Conservation (phyloP, 106 monocot genomes). For the Apostasia ramifera region DNA sequence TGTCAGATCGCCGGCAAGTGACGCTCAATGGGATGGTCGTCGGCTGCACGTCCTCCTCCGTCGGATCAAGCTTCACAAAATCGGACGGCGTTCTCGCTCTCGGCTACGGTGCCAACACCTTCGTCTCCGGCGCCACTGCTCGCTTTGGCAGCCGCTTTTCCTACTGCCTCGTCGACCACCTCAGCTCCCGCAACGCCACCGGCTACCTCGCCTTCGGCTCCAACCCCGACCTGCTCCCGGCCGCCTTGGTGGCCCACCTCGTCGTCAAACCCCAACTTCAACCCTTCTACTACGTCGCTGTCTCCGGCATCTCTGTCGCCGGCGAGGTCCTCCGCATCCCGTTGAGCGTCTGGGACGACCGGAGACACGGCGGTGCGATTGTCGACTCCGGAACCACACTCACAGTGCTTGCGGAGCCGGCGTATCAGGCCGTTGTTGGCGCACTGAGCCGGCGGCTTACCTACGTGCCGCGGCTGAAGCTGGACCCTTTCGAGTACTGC, state of each 20-base stretch:
- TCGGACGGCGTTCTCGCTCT: slow-evolving; percentile 75
- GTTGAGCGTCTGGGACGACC: slow-evolving; percentile 32
- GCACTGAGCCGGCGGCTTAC: slow-evolving; percentile 28
- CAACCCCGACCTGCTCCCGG: neutral
- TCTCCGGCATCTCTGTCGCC: slow-evolving; percentile 45
- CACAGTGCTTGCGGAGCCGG: slow-evolving; percentile 41
- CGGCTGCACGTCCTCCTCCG: slow-evolving; percentile 53
- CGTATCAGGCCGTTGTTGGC: slow-evolving; percentile 38
- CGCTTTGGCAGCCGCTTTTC: slow-evolving; percentile 67
- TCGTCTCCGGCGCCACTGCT: slow-evolving; percentile 29
- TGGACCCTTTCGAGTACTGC: slow-evolving; percentile 72
- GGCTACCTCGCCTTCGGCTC: slow-evolving; percentile 63
- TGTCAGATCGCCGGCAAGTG: slow-evolving; percentile 19
- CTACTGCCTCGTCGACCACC: slow-evolving; percentile 88
- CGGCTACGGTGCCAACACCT: slow-evolving; percentile 59
- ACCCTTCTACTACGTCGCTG: slow-evolving; percentile 49
- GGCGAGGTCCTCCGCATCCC: slow-evolving; percentile 32
- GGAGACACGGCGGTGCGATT: slow-evolving; percentile 40
- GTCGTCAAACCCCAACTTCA: slow-evolving; percentile 17
- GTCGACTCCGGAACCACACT: slow-evolving; percentile 73
- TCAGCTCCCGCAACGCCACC: slow-evolving; percentile 56
- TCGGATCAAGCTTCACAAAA: slow-evolving; percentile 28
- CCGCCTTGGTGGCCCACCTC: slow-evolving; percentile 20
- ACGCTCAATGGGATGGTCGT: slow-evolving; percentile 47
- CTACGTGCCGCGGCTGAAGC: slow-evolving; percentile 14